phyloP scores from a whole-genome alignment of 1,284 basidiomycete genomes.

The Ceratobasidium sp. region DNA sequence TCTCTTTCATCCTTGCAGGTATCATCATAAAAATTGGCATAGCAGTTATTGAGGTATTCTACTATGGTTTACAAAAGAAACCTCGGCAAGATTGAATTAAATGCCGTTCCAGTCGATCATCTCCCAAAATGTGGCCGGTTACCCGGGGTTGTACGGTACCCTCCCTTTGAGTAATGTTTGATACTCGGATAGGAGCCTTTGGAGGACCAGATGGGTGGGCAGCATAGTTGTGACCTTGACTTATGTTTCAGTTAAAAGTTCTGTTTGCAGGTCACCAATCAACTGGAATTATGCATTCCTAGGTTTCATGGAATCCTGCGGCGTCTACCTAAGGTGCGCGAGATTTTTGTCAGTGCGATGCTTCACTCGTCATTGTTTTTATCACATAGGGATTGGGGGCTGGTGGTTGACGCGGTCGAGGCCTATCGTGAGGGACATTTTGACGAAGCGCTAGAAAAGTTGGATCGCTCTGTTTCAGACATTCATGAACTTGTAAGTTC shows the following conservation, averaged over 20 bases:
- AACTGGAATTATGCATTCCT: slow-evolving; percentile 5
- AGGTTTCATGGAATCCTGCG: background rate
- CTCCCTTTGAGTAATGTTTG: too few relatives aligned
- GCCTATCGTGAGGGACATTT: background rate
- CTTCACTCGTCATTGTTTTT: background rate
- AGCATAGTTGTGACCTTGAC: background rate
- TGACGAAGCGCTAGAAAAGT: background rate
- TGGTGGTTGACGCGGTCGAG: background rate
- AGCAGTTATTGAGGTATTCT: too few relatives aligned
- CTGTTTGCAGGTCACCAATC: background rate
- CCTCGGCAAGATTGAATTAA: too few relatives aligned
- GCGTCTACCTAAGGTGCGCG: background rate
- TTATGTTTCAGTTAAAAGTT: background rate
- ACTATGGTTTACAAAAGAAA: too few relatives aligned
- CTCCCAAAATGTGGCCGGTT: too few relatives aligned
- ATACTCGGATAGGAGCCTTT: slow-evolving; percentile 6
- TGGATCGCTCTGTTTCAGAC: background rate
- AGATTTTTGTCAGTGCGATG: background rate
- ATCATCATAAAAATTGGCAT: too few relatives aligned
- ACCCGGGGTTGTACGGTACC: too few relatives aligned
- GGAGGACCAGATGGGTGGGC: background rate
- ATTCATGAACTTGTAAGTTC: background rate
- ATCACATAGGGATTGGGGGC: background rate
- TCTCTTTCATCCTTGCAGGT: too few relatives aligned
- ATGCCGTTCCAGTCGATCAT: too few relatives aligned